phyloP scores from a whole-genome alignment of 2,329 filamentous ascomycete species.

The Passalora sequoiae region DNA sequence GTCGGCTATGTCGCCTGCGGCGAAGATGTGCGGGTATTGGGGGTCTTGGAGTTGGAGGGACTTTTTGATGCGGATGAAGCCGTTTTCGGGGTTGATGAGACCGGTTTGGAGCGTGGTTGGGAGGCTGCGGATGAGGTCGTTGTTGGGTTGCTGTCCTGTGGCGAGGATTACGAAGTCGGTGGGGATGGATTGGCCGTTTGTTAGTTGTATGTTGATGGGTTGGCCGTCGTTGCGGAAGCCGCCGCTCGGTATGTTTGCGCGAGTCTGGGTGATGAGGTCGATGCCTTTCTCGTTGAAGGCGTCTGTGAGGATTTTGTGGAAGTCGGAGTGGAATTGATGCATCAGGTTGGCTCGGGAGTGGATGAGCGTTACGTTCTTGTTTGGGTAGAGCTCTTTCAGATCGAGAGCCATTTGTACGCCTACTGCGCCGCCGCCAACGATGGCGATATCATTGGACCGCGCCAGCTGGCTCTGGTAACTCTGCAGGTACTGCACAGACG shows the following conservation, averaged over 20 bases:
- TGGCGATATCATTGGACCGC: constrained; percentile 15
- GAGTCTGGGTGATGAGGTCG: constrained; percentile 44
- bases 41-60: constrained; percentile 54
- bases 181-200: constrained; percentile 42
- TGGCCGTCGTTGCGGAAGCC: constrained; percentile 22
- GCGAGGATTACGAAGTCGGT: constrained; percentile 56
- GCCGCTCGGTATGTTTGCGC: constrained; percentile 24
- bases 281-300: constrained; percentile 47
- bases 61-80: constrained; percentile 43
- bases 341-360: constrained; percentile 54
- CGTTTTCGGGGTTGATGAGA: constrained; percentile 18
- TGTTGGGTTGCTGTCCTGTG: constrained; percentile 56
- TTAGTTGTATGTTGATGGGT: constrained; percentile 38
- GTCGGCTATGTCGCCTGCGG: constrained; percentile 60
- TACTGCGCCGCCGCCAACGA: constrained; percentile 54
- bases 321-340: constrained; percentile 45
- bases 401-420: constrained; percentile 59
- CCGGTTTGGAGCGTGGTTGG: constrained; percentile 41
- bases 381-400: constrained; percentile 52
- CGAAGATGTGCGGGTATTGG: constrained; percentile 51
- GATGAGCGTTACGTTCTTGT: constrained; percentile 54
- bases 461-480: constrained; percentile 21
- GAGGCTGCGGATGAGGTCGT: constrained; percentile 48
- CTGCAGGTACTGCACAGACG: constrained; percentile 15
- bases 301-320: constrained; percentile 38